Evolutionary conservation across 106 monocot species (phyloP), one percentile per base, ranked within the genome.

Genomic region (Gastrodia elata): DNA sequence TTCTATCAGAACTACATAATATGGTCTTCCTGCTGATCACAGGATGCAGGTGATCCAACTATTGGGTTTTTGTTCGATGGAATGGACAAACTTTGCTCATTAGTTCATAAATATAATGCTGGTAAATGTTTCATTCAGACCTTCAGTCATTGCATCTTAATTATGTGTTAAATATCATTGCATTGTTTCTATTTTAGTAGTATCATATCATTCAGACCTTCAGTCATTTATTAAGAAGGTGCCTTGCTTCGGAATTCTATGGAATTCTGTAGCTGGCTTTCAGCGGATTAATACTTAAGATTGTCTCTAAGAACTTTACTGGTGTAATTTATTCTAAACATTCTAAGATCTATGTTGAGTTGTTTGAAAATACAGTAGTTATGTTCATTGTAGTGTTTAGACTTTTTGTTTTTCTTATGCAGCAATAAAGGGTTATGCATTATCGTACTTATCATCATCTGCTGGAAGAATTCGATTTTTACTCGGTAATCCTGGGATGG

Each of bases 381-480:
- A 59, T 68, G 24, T 68, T 68, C 68, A 68, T 68, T 22, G 8
- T 68, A 39, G 2, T 38, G 39, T 39, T 65, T 68, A 68, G 8
- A 43, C n/a, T 15, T 5, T 18, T n/a, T n/a, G n/a, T 71, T 75
- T 59, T 59, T 68, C 71, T 9, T 76, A n/a, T 77, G 70, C 90
- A 93, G 97, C 93, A 74, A 93, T 98, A 81, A 90, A 90, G 81
- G 97, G 97, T 39, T 93, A 93, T 73, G 93, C 97, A 64, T 34
- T 98, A 70, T 98, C 93, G 35, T 98, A 88, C 72, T 77, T 98
- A 71, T 93, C 81, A 65, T 88, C 93, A 38, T 83, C 82, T 85
- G 97, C 93, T 49, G 93, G 90, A 79, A 93, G 97, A 82, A 98
- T 98, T 34, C 84, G 97, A 10, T 98, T 98, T 79, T 85, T 98